Percentiles rank a stretch among this genome's conserved stretches.
phyloP scores from a whole-genome alignment of 2,329 filamentous ascomycete species.

The Fusarium sp. region DNA sequence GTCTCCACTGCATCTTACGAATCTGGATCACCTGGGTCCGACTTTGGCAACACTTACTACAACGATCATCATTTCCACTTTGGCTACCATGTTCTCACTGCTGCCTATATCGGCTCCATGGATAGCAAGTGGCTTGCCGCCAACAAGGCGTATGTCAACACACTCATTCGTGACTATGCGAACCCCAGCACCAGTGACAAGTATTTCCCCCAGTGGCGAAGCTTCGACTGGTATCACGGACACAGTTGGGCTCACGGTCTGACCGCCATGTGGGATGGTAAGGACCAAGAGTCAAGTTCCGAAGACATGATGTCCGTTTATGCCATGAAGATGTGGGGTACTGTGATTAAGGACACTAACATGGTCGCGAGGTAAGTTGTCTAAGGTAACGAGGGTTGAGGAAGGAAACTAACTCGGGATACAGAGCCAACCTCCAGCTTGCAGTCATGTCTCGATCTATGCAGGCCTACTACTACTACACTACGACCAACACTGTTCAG shows the following conservation, averaged over 20 bases:
- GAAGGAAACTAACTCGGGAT: slow-evolving; percentile 7
- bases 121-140: slow-evolving; percentile 77
- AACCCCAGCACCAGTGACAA: slow-evolving; percentile 78
- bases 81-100: slow-evolving; percentile 89
- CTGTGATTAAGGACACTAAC: slow-evolving; percentile 76
- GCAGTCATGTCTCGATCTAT: slow-evolving; percentile 79
- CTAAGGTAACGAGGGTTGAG: not conserved
- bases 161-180: slow-evolving; percentile 82
- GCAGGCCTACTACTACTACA: slow-evolving; percentile 85
- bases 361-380: slow-evolving; percentile 76
- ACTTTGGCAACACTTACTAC: slow-evolving; percentile 92
- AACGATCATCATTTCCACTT: slow-evolving; percentile 83
- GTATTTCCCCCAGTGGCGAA: slow-evolving; percentile 83
- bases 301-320: slow-evolving; percentile 92
- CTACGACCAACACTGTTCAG: slow-evolving; percentile 73
- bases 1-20: slow-evolving; percentile 80
- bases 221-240: slow-evolving; percentile 94
- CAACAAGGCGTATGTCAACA: slow-evolving; percentile 85
- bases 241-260: slow-evolving; percentile 93
- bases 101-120: slow-evolving; percentile 82
- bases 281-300: slow-evolving; percentile 87
- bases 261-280: slow-evolving; percentile 76
- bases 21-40: slow-evolving; percentile 74
- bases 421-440: slow-evolving; percentile 82
- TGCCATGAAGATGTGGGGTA: slow-evolving; percentile 94